phyloP scores from a whole-genome alignment of 805 yeast species.

The Hemisphaericaspora nanyangensis region DNA sequence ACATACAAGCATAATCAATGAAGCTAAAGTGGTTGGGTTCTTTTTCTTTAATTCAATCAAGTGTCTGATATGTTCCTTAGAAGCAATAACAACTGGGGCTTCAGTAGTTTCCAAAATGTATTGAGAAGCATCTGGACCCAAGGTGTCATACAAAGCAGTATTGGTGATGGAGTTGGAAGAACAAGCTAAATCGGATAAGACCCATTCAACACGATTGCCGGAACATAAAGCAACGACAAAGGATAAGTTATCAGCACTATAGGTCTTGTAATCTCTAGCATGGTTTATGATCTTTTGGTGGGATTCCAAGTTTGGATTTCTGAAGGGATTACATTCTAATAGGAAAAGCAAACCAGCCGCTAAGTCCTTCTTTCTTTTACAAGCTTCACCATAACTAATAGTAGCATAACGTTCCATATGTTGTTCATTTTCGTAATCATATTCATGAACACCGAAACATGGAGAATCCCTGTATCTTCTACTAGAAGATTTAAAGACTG shows the following conservation, averaged over 20 bases:
- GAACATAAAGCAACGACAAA: slow-evolving; percentile 57
- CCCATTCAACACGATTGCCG: slow-evolving; percentile 67
- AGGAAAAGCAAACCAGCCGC: slow-evolving; percentile 50
- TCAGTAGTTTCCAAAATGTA: slow-evolving; percentile 61
- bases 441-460: slow-evolving; percentile 36
- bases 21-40: slow-evolving; percentile 20
- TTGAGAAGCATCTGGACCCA: slow-evolving; percentile 54
- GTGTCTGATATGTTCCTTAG: slow-evolving; percentile 26
- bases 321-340: slow-evolving; percentile 27
- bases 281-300: slow-evolving; percentile 29
- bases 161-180: slow-evolving; percentile 40
- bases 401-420: slow-evolving; percentile 36
- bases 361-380: slow-evolving; percentile 39
- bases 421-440: slow-evolving; percentile 27
- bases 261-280: slow-evolving; percentile 19
- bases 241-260: slow-evolving; percentile 18
- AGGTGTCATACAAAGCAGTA: slow-evolving; percentile 30
- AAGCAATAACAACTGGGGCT: slow-evolving; percentile 46
- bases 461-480: slow-evolving; percentile 20
- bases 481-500: slow-evolving; percentile 26
- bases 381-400: slow-evolving; percentile 41
- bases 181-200: slow-evolving; percentile 67
- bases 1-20: slow-evolving; percentile 29
- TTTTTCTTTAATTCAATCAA: slow-evolving; percentile 27
- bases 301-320: slow-evolving; percentile 17